Evolutionary conservation across 306 rosid species (phyloP), one percentile per base, ranked within the genome.

Genomic region (Purshia tridentata): DNA sequence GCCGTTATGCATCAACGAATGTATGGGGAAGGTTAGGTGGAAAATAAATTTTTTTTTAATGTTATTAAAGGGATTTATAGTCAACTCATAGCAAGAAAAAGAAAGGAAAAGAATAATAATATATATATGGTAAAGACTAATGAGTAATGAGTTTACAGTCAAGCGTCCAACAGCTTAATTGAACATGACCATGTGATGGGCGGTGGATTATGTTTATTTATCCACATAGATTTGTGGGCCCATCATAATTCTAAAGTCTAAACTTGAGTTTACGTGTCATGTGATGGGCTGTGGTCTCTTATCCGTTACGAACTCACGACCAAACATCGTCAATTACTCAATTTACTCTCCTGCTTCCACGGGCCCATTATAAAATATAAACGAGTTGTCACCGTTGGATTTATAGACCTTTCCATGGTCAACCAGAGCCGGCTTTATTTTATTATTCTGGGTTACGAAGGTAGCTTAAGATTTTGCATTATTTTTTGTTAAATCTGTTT

Each of bases 181-280:
- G 8, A 67, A 67, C 10, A 18, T 23, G 23, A 40, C 69, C 77
- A 76, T 46, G 81, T 72, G 75, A 63, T 64, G 91, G 91, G 18
- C 88, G 84, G 89, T 84, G 86, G 56, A 35, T 18, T 39, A 6
- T 35, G 11, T 7, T 53, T 49, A 65, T 82, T 60, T 50, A 79
- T 73, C 69, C 59, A 51, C 23, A 2, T 13, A 4, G 14, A 44
- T 70, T 18, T 51, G 64, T 65, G 87, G 83, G 63, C 69, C 80
- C 69, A 6, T 49, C 9, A 0, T 5, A 53, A 8, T n/a, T n/a
- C n/a, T n/a, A n/a, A n/a, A 13, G 1, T 18, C 8, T 4, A 35
- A 67, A 16, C 6, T 8, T 54, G 16, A 20, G 20, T 47, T 35
- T 23, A 49, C 9, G 72, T 8, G 47, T 49, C 59, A 3, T 8